These are phyloP conservation scores for Cyberlindnera meyerae DNA, from an alignment of 805 yeast genomes.

Conservation along the genomic window DNA sequence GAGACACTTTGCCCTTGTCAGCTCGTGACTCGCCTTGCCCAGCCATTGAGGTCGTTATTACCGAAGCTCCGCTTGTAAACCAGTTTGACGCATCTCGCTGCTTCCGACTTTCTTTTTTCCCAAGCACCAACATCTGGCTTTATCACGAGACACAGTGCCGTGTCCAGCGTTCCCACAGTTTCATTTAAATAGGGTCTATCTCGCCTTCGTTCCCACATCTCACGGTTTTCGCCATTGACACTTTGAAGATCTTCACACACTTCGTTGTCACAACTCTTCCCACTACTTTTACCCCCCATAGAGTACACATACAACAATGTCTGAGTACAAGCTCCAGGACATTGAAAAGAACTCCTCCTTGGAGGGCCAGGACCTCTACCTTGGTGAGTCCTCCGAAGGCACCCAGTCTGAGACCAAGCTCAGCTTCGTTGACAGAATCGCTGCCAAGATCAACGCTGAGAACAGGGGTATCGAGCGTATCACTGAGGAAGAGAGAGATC, in stretches of 20 bases:
- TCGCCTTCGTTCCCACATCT: too few species aligned
- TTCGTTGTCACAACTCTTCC: not conserved
- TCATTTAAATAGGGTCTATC: too few species aligned
- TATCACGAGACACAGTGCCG: not conserved
- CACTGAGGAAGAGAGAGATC: constrained; percentile 72
- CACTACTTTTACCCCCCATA: not conserved
- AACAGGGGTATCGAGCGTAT: constrained; percentile 77
- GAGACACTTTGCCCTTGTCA: too few species aligned
- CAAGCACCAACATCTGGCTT: too few species aligned
- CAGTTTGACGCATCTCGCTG: too few species aligned
- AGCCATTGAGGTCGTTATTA: too few species aligned
- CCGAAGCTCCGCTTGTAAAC: too few species aligned
- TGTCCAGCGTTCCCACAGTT: too few species aligned
- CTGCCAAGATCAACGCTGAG: constrained; percentile 38
- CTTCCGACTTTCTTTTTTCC: too few species aligned
- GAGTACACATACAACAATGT: constrained; percentile 2
- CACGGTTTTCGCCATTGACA: too few species aligned
- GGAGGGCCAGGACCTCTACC: constrained; percentile 16
- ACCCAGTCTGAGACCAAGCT: constrained; percentile 14
- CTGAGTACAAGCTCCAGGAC: constrained; percentile 20
- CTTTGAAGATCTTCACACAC: too few species aligned
- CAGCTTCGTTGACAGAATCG: constrained; percentile 23
- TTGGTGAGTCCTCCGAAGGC: constrained; percentile 21
- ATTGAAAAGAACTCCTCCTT: constrained; percentile 20
- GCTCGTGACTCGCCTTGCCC: too few species aligned